These are phyloP conservation scores for Rhizophora apiculata DNA, from an alignment of 345 rosid species.

Conservation along the genomic window DNA sequence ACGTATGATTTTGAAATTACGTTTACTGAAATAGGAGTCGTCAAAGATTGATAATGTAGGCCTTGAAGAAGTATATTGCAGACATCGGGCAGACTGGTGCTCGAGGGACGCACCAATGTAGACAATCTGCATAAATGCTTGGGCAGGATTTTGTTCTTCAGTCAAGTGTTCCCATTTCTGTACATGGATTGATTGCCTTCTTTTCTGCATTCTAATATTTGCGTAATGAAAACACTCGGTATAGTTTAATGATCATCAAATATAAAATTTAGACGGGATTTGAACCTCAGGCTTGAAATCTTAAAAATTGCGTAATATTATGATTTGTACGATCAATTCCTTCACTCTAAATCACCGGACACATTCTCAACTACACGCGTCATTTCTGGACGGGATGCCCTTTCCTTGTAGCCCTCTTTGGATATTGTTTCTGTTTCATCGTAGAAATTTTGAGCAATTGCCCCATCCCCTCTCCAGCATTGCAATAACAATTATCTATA, in stretches of 20 bases:
- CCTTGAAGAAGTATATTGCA: constrained; percentile 82
- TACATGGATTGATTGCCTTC: constrained; percentile 74
- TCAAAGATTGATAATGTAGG: constrained; percentile 33
- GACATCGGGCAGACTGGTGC: constrained; percentile 54
- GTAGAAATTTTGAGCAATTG: constrained; percentile 47
- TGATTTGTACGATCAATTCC: constrained; percentile 50
- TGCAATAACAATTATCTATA: constrained; percentile 8
- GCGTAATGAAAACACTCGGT: too few relatives aligned
- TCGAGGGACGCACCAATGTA: constrained; percentile 93
- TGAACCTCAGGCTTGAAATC: too few relatives aligned
- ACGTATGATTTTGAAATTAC: not conserved
- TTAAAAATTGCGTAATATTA: constrained; percentile 58
- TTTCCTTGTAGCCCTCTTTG: constrained; percentile 50
- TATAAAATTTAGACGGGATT: too few relatives aligned
- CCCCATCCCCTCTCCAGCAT: constrained; percentile 75
- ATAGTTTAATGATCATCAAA: too few relatives aligned
- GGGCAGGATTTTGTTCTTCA: constrained; percentile 50
- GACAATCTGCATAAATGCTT: constrained; percentile 65
- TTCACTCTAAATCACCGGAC: constrained; percentile 34
- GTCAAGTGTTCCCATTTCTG: constrained; percentile 61
- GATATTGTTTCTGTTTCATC: constrained; percentile 45
- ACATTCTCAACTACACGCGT: constrained; percentile 47
- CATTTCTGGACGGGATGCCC: constrained; percentile 46
- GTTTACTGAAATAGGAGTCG: not conserved
- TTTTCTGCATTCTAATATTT: constrained; percentile 66